These are phyloP conservation scores for Pleurotus cornucopiae DNA, from an alignment of 768 basidiomycete genomes.

Conservation along the genomic window DNA sequence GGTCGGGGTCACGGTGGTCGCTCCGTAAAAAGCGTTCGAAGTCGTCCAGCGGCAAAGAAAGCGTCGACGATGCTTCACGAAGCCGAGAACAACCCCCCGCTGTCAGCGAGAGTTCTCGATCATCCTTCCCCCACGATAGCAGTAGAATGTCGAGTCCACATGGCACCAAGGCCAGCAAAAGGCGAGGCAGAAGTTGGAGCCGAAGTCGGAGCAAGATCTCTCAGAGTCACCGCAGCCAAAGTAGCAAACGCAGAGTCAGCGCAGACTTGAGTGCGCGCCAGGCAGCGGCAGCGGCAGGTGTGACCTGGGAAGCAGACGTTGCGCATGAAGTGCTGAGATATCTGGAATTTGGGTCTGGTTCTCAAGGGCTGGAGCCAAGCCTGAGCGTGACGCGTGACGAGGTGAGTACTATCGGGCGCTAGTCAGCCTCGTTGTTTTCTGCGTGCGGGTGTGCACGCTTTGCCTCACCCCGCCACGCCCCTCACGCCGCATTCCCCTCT, in stretches of 20 bases:
- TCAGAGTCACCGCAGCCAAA: conserved; percentile 17
- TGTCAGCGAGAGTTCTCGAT: neutral
- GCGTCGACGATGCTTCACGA: neutral
- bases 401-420: neutral
- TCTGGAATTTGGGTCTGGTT: neutral
- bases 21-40: neutral
- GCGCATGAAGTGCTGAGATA: conserved; percentile 48
- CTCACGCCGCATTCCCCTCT: conserved; percentile 2
- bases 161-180: neutral
- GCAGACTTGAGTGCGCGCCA: conserved; percentile 55
- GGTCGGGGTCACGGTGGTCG: conserved; percentile 1
- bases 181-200: conserved; percentile 1
- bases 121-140: neutral
- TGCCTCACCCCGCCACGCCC: conserved; percentile 3
- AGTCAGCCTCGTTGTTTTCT: neutral
- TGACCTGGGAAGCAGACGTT: conserved; percentile 43
- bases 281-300: conserved; percentile 13
- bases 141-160: neutral
- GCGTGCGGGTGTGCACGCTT: neutral
- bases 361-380: neutral
- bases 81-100: too few species aligned
- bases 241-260: conserved; percentile 42
- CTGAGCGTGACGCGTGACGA: neutral
- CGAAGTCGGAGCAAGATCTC: neutral
- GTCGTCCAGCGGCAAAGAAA: neutral